A percentile compares a stretch with the other conserved stretches of the same genome.
Conservation (phyloP, 2,329 filamentous ascomycete species). For the Fusarium pseudograminearum region DNA sequence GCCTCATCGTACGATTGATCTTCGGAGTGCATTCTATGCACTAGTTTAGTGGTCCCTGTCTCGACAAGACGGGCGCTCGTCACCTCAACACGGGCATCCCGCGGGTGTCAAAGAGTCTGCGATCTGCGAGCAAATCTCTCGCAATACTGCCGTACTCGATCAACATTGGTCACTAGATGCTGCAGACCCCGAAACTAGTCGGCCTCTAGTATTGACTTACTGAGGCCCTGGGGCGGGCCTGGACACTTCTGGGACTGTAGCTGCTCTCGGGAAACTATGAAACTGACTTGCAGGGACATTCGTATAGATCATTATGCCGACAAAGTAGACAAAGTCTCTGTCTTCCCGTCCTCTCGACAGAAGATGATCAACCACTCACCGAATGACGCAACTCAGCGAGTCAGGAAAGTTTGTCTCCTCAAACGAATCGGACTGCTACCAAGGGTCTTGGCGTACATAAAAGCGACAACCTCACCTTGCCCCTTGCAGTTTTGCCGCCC, state of each 20-base stretch:
- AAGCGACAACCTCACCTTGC: background rate
- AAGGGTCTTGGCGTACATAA: background rate
- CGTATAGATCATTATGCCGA: no score
- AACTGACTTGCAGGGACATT: background rate
- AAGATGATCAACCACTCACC: background rate
- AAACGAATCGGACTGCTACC: background rate
- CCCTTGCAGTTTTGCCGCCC: background rate
- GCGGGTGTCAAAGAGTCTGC: background rate
- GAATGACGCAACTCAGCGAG: background rate
- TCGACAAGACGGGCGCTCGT: background rate
- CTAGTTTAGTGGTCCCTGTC: background rate
- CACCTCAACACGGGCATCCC: background rate
- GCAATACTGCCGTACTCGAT: background rate
- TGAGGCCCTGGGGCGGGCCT: background rate
- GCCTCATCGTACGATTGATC: constrained; percentile 1
- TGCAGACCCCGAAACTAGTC: background rate
- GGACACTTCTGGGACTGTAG: background rate
- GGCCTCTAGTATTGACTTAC: background rate
- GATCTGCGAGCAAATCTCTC: background rate
- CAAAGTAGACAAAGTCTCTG: no score
- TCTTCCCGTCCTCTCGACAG: background rate
- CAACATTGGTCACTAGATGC: background rate
- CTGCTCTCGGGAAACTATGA: no score
- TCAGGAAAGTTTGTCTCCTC: no score
- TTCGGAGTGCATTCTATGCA: background rate